These are phyloP conservation scores for Suhomyces yuchorum DNA, from an alignment of 1,139 yeast genomes.

Conservation along the genomic window DNA sequence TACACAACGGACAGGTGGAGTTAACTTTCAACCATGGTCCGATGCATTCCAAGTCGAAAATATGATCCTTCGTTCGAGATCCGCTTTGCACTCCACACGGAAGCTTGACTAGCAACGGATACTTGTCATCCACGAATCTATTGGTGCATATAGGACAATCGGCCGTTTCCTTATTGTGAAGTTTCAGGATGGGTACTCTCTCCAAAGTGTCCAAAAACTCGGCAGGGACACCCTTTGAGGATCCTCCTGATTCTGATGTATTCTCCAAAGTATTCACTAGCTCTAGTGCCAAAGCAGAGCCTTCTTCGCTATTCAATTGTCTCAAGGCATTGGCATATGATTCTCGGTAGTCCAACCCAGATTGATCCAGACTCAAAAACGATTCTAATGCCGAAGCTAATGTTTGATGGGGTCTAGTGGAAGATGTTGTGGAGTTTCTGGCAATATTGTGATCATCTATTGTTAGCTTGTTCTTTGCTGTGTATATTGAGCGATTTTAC, in stretches of 20 bases:
- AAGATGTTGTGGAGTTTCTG: conserved; percentile 16
- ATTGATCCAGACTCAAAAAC: conserved; percentile 27
- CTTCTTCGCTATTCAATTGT: conserved; percentile 34
- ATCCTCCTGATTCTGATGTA: conserved; percentile 11
- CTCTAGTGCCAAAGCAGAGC: conserved; percentile 33
- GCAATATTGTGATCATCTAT: conserved; percentile 38
- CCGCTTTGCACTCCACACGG: conserved; percentile 60
- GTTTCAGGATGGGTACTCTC: conserved; percentile 54
- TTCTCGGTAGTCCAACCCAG: conserved; percentile 16
- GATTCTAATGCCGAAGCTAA: conserved; percentile 38
- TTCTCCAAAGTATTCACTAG: conserved; percentile 30
- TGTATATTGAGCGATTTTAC: too few relatives aligned
- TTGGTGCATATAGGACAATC: conserved; percentile 85
- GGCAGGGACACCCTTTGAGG: conserved; percentile 61
- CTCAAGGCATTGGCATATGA: conserved; percentile 37
- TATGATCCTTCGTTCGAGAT: conserved; percentile 49
- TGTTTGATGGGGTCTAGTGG: conserved; percentile 31
- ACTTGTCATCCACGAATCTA: conserved; percentile 67
- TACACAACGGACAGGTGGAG: conserved; percentile 85
- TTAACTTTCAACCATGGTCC: conserved; percentile 85
- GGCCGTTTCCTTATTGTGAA: conserved; percentile 56
- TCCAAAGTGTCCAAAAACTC: conserved; percentile 75
- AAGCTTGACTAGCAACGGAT: conserved; percentile 76
- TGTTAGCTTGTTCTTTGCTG: too few relatives aligned
- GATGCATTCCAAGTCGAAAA: conserved; percentile 86